Evolutionary conservation across 2,329 filamentous ascomycete genomes (phyloP).

Genomic region (Ilyonectria sp.): DNA sequence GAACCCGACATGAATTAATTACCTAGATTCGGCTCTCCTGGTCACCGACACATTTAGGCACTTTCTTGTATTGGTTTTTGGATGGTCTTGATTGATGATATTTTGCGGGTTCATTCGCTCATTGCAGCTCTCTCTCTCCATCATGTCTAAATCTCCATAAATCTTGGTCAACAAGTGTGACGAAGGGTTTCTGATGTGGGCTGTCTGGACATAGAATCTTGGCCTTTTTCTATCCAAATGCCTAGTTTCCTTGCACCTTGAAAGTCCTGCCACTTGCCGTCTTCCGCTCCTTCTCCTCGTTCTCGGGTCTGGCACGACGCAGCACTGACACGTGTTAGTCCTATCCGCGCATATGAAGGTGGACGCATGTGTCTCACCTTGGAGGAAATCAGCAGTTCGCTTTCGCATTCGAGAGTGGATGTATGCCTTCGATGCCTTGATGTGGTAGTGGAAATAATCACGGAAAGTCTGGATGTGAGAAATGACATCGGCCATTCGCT

Average conservation of each 20-base stretch:
- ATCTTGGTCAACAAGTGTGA: constrained; percentile 8
- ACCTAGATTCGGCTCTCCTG: not conserved
- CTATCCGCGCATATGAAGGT: not conserved
- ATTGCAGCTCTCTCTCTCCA: constrained; percentile 31
- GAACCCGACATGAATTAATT: constrained; percentile 15
- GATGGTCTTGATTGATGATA: constrained; percentile 30
- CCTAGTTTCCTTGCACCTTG: constrained; percentile 64
- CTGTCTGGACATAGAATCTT: constrained; percentile 29
- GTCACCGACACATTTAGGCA: not conserved
- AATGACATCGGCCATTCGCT: constrained; percentile 94
- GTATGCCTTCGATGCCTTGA: constrained; percentile 99
- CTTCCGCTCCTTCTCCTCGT: constrained; percentile 97
- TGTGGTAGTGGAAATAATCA: constrained; percentile 99
- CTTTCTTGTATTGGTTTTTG: constrained; percentile 1
- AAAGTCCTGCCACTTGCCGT: constrained; percentile 97
- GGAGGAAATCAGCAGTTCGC: constrained; percentile 97
- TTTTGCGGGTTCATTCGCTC: constrained; percentile 47
- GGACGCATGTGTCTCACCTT: constrained; percentile 76
- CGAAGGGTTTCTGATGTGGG: constrained; percentile 12
- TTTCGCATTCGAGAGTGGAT: constrained; percentile 99
- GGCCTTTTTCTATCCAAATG: constrained; percentile 28
- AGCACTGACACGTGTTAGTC: constrained; percentile 75
- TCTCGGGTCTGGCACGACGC: constrained; percentile 93
- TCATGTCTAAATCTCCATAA: constrained; percentile 16
- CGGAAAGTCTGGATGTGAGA: constrained; percentile 99